These are phyloP conservation scores for Xylaria longipes DNA, from an alignment of 495 filamentous ascomycete species.

Conservation along the genomic window DNA sequence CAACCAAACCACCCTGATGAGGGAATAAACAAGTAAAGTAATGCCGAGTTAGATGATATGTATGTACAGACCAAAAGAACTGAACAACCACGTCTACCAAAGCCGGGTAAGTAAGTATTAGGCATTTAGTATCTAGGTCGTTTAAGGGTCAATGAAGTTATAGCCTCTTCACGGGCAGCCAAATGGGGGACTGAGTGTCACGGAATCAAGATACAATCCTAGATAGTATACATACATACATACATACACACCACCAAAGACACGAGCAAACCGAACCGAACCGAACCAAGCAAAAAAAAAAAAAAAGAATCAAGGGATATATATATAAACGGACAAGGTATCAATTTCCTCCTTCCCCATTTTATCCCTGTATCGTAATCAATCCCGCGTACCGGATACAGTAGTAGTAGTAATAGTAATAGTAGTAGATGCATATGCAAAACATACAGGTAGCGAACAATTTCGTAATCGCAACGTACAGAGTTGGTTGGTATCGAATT, in stretches of 20 bases:
- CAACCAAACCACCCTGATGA: no score
- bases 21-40: no score
- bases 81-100: no score
- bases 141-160: no score
- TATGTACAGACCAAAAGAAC: no score
- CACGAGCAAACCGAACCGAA: not conserved
- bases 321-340: slow-evolving; percentile 11
- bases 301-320: not conserved
- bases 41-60: no score
- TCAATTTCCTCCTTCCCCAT: not conserved
- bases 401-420: slow-evolving; percentile 9
- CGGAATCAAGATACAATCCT: not conserved
- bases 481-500: not conserved
- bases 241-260: not conserved
- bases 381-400: slow-evolving; percentile 8
- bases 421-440: slow-evolving; percentile 3
- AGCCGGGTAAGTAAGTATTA: no score
- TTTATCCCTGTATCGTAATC: not conserved
- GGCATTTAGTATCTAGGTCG: no score
- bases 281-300: not conserved
- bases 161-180: not conserved
- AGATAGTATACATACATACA: no score
- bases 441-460: not conserved
- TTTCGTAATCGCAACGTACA: slow-evolving; percentile 2
- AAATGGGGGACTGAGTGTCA: no score